Evolutionary conservation across 108 stramenopile species (phyloP), one percentile per base, ranked within the genome.

Genomic region (Fragilariopsis cylindrus): DNA sequence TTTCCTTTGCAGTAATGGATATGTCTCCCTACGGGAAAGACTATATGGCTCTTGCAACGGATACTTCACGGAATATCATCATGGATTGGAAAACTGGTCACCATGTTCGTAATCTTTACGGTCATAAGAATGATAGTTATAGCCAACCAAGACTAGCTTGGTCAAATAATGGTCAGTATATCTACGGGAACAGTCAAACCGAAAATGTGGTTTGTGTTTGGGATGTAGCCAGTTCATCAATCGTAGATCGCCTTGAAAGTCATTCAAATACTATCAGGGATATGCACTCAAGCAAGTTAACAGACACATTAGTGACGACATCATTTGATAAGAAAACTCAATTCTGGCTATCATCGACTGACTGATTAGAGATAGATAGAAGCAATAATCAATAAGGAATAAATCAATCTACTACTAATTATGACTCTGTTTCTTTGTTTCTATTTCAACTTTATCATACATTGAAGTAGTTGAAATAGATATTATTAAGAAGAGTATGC

Each of bases 1-100:
- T 95, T 8, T 91, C 90, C 21, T 95, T 92, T 80, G 81, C 88
- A 57, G 82, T 95, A 13, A 83, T 95, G 84, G 87, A 90, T 42
- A 76, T 95, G 53, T 87, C 82, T 30, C 87, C 88, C 30, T 72
- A 81, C 43, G 74, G 82, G 39, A 44, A n/a, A 3, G 81, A 76
- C 40, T 95, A 91, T 73, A 46, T 95, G 45, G 91, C 91, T 12
- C 63, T 82, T 9, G 94, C 94, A 19, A 95, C 94, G 30, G 94
- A 95, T 74, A 69, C 79, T 6, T 90, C 90, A 47, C 84, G 94
- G 1, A 95, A 95, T 63, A 90, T 95, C 45, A 84, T 95, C 69
- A 70, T 95, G 71, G 84, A 95, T 19, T 68, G 79, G 16, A 74
- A 65, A 9, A 78, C 85, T 8, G 80, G 80, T 40, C 75, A 75